Evolutionary conservation across 2,329 filamentous ascomycete species (phyloP).

Genomic region (Penicillium nordicum): DNA sequence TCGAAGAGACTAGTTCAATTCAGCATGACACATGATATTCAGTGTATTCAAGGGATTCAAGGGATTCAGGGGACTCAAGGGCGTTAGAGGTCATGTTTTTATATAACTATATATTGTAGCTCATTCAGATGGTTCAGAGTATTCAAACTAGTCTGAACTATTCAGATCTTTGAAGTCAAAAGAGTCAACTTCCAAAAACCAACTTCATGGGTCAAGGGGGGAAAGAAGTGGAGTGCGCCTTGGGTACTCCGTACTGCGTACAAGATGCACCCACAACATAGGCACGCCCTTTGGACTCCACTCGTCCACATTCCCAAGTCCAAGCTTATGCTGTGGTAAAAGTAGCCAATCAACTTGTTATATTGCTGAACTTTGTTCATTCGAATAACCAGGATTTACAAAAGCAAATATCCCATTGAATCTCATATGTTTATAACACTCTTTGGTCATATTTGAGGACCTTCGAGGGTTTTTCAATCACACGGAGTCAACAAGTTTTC

Average conservation of each 20-base stretch:
- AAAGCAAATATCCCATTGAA: conserved; percentile 3
- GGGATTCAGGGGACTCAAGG: neutral
- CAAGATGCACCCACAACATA: conserved; percentile 10
- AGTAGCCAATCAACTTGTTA: conserved; percentile 12
- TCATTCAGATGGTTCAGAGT: neutral
- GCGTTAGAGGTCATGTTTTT: too few relatives aligned
- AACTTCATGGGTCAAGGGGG: neutral
- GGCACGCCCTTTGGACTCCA: conserved; percentile 23
- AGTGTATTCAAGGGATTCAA: neutral
- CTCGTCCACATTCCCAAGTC: conserved; percentile 13
- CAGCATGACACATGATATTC: neutral
- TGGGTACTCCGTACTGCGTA: neutral
- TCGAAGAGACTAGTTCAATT: neutral
- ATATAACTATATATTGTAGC: neutral
- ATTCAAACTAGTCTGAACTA: too few relatives aligned
- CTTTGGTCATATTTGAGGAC: neutral
- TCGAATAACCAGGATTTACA: conserved; percentile 6
- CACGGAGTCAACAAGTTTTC: conserved; percentile 6
- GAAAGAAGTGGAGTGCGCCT: conserved; percentile 17
- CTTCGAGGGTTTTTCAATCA: neutral
- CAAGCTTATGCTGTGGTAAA: neutral
- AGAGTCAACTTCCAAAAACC: neutral
- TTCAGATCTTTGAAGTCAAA: neutral
- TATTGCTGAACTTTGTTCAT: conserved; percentile 3
- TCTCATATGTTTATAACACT: neutral